phyloP scores from a whole-genome alignment of 2,329 filamentous ascomycete genomes.

The Phaeosphaeriaceae sp. region DNA sequence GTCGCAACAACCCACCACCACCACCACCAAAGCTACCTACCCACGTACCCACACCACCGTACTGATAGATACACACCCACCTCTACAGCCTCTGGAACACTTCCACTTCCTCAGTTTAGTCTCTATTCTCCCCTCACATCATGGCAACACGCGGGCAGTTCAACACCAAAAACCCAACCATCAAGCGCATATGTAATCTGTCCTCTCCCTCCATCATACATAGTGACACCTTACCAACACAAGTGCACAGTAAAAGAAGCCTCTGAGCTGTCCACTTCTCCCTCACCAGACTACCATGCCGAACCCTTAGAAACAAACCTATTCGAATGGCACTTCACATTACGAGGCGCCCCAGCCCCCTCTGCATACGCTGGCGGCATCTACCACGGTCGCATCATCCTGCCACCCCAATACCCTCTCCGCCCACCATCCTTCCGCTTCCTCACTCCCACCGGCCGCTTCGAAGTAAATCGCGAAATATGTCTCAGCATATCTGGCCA shows the following conservation, averaged over 20 bases:
- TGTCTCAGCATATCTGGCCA: slow-evolving; percentile 93
- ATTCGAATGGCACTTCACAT: slow-evolving; percentile 98
- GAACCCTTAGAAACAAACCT: slow-evolving; percentile 86
- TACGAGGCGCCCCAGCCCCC: slow-evolving; percentile 81
- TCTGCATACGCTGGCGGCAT: slow-evolving; percentile 81
- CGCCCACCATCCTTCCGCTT: slow-evolving; percentile 96
- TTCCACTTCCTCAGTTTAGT: no score
- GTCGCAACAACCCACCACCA: no score
- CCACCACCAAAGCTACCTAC: no score
- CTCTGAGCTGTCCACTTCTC: slow-evolving; percentile 78
- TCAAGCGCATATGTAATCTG: slow-evolving; percentile 77
- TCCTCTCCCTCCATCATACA: not conserved
- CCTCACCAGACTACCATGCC: slow-evolving; percentile 85
- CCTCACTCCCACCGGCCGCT: slow-evolving; percentile 86
- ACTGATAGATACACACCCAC: no score
- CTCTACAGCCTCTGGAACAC: no score
- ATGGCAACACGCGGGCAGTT: slow-evolving; percentile 56
- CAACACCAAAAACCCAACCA: slow-evolving; percentile 81
- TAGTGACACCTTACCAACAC: slow-evolving; percentile 27
- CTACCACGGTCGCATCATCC: slow-evolving; percentile 93
- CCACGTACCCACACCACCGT: no score
- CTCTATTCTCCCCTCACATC: slow-evolving; percentile 1
- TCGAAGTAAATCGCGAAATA: slow-evolving; percentile 96
- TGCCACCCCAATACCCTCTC: slow-evolving; percentile 88
- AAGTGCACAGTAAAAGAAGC: slow-evolving; percentile 78